Base-by-base conservation (phyloP, 495 filamentous ascomycete genomes). In the Podospora conica region DNA sequence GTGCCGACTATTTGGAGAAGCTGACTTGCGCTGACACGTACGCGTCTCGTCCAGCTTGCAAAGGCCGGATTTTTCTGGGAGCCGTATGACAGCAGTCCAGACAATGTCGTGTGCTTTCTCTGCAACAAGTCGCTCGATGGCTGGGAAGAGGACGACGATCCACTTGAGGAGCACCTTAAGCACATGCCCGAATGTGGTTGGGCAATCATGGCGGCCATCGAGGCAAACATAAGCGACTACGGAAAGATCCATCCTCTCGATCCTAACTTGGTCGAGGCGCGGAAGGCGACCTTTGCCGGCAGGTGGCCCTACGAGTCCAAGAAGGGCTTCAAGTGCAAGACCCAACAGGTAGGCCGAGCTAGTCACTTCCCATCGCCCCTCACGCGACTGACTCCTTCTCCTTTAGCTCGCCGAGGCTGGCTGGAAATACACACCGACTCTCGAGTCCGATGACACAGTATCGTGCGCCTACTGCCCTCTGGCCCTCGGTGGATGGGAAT, bases 281-380 rank as follows among this genome's bases (percentile, higher is more conserved):
- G 95, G 54, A 84, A 82, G 68, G 86, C 85, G 28, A 98, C 95
- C 0, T 98, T 97, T 74, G 85, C 81, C 3, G 82, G 81, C 21
- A 77, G 77, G 71, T 98, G 95, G 95, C 92, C 92, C 1, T 91
- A 97, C 73, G 92, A 97, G 67, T 83, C 82, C 2, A 96, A 96
- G 79, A 85, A 84, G 70, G 92, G 92, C 21, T 96, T 92, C 91
- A 82, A 88, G 58, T 93, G 92, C 76, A 92, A 96, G 74, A 87
- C 87, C 2, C 86, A 92, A 65, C 93, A 92, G 88, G 92, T 93
- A 83, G 27, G 78, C 68, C 58, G 40, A 29, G 27, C 9, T 31
- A 27, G 27, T 29, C 18, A 57, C 48, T 9, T 20, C 56, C 29
- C 3, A 22, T 2, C 58, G 23, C 12, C 22, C 8, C 48, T 8